Percentiles rank a stretch among this genome's conserved stretches.
Conservation (phyloP, 495 filamentous ascomycete genomes). For the Tuber umbilicatum region DNA sequence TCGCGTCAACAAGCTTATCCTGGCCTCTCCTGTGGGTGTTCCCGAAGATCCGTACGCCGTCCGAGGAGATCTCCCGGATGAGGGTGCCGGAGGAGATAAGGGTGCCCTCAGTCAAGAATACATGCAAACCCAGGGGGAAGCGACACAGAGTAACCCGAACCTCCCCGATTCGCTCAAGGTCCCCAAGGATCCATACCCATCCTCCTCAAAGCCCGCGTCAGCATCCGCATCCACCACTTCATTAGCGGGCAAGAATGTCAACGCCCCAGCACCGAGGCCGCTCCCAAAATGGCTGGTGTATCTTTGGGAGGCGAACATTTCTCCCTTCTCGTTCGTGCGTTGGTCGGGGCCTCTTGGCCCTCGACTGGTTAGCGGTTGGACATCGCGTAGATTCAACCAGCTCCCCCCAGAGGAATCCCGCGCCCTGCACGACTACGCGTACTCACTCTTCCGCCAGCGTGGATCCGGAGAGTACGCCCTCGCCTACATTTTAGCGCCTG, state of each 20-base stretch:
- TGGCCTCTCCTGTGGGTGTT: constrained; percentile 88
- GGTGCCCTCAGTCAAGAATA: constrained; percentile 55
- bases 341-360: constrained; percentile 89
- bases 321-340: constrained; percentile 83
- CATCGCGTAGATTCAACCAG: constrained; percentile 81
- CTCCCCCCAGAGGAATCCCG: constrained; percentile 73
- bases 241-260: constrained; percentile 1
- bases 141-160: constrained; percentile 38
- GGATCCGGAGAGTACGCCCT: constrained; percentile 95
- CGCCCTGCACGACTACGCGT: constrained; percentile 83
- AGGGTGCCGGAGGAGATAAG: not conserved
- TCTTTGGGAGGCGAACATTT: constrained; percentile 96
- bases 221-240: constrained; percentile 20
- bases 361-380: constrained; percentile 90
- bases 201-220: constrained; percentile 20
- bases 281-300: constrained; percentile 79
- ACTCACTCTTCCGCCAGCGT: constrained; percentile 84
- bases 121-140: constrained; percentile 63
- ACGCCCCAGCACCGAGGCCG: constrained; percentile 47
- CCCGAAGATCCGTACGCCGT: constrained; percentile 93
- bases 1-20: constrained; percentile 85
- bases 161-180: constrained; percentile 18
- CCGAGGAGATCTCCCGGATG: constrained; percentile 62
- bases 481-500: constrained; percentile 85
- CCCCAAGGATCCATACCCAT: not conserved